Conservation (phyloP, 2,329 filamentous ascomycete species). For the Aphanocladium album region DNA sequence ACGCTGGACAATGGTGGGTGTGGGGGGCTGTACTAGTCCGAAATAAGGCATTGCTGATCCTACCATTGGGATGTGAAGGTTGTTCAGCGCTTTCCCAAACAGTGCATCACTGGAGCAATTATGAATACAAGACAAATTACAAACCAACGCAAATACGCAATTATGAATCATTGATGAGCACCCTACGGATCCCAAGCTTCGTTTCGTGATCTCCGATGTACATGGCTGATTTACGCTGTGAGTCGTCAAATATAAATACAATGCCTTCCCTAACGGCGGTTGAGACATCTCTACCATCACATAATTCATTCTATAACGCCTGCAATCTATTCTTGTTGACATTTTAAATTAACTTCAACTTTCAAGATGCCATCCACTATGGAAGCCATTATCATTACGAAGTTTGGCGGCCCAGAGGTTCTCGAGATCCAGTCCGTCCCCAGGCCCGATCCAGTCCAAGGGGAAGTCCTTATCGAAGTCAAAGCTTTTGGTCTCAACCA, state of each 20-base stretch:
- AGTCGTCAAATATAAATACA: too few relatives aligned
- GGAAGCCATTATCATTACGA: background rate
- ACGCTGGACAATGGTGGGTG: too few relatives aligned
- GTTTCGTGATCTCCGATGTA: too few relatives aligned
- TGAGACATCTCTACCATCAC: too few relatives aligned
- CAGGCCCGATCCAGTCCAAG: constrained; percentile 7
- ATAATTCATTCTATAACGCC: too few relatives aligned
- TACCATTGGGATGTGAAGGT: too few relatives aligned
- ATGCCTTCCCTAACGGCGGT: too few relatives aligned
- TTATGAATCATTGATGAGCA: background rate
- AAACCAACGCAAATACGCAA: background rate
- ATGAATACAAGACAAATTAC: background rate
- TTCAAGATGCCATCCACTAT: background rate
- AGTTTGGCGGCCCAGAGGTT: background rate
- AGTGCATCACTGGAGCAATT: background rate
- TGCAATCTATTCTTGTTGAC: too few relatives aligned
- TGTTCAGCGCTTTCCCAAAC: background rate
- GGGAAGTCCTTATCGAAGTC: constrained; percentile 30
- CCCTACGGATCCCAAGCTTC: background rate
- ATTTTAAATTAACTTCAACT: too few relatives aligned
- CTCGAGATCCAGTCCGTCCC: background rate
- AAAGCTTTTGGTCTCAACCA: constrained; percentile 40
- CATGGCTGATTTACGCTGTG: too few relatives aligned
- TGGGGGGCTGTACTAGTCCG: too few relatives aligned
- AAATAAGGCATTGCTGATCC: background rate